Evolutionary conservation across 2,329 filamentous ascomycete genomes (phyloP).

Genomic region (Aspergillus udagawae): DNA sequence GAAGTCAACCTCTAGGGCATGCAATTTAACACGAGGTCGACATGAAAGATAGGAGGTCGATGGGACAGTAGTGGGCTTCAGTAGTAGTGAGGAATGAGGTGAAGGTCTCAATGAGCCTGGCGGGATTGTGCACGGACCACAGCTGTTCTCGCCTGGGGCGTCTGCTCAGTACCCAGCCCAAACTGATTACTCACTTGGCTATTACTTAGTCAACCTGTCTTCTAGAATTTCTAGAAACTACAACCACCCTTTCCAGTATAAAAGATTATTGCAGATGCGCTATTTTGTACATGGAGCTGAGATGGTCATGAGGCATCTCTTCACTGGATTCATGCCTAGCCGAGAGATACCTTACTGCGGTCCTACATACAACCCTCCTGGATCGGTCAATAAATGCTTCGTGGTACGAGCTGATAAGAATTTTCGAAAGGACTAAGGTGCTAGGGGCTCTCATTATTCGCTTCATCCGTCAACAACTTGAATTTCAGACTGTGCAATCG

Average conservation of each 20-base stretch:
- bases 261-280: background rate
- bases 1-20: conserved; percentile 32
- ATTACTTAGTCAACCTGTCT: background rate
- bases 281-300: background rate
- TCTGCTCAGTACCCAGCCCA: background rate
- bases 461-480: background rate
- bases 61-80: conserved; percentile 7
- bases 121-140: conserved; percentile 12
- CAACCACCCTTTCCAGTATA: background rate
- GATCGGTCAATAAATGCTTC: background rate
- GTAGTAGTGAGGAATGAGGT: conserved; percentile 16
- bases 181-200: background rate
- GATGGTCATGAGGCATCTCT: background rate
- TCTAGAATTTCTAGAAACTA: background rate
- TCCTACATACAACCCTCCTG: background rate
- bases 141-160: conserved; percentile 18
- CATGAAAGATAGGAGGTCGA: conserved; percentile 18
- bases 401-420: background rate
- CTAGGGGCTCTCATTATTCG: background rate
- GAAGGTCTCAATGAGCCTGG: conserved; percentile 20
- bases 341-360: background rate
- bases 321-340: background rate
- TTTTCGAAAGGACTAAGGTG: background rate
- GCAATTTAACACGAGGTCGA: conserved; percentile 14
- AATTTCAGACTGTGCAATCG: background rate